phyloP scores from a whole-genome alignment of 371 early-diverging fungal genomes.

The Saksenaea vasiformis region DNA sequence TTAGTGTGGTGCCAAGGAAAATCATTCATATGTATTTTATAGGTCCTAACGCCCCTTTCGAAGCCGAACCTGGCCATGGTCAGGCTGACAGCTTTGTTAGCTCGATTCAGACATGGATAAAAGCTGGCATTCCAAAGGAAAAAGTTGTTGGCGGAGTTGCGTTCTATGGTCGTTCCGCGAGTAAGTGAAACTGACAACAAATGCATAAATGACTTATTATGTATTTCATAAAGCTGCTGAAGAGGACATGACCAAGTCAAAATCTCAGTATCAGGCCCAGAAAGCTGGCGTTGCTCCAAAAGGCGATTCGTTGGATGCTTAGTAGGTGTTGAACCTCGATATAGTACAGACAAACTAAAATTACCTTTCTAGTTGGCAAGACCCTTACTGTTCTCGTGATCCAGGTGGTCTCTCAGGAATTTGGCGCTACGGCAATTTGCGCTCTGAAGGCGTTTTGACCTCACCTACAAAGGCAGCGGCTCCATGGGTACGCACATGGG shows the following conservation, averaged over 20 bases:
- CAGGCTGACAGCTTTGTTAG: slow-evolving; percentile 40
- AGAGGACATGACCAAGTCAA: slow-evolving; percentile 29
- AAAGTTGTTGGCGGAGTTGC: slow-evolving; percentile 66
- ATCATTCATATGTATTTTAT: not conserved
- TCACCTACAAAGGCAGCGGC: slow-evolving; percentile 43
- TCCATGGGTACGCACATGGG: slow-evolving; percentile 60
- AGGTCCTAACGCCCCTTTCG: slow-evolving; percentile 60
- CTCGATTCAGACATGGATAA: slow-evolving; percentile 54
- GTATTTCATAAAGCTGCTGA: slow-evolving; percentile 21
- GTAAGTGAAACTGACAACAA: slow-evolving; percentile 13
- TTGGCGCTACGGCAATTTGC: slow-evolving; percentile 55
- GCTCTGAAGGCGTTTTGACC: slow-evolving; percentile 54
- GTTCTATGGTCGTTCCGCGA: slow-evolving; percentile 65
- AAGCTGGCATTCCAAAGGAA: slow-evolving; percentile 55
- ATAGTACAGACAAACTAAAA: not conserved
- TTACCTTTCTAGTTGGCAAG: slow-evolving; percentile 8
- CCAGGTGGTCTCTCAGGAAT: slow-evolving; percentile 39
- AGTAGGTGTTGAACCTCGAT: slow-evolving; percentile 13
- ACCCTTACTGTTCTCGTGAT: slow-evolving; percentile 25
- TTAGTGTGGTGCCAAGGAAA: slow-evolving; percentile 20
- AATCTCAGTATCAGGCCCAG: slow-evolving; percentile 34
- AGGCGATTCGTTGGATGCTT: slow-evolving; percentile 36
- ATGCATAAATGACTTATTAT: not conserved
- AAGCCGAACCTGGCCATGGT: slow-evolving; percentile 24
- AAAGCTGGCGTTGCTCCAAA: slow-evolving; percentile 24